These are phyloP conservation scores for Peronospora tabacina DNA, from an alignment of 352 stramenopile genomes.

Conservation along the genomic window DNA sequence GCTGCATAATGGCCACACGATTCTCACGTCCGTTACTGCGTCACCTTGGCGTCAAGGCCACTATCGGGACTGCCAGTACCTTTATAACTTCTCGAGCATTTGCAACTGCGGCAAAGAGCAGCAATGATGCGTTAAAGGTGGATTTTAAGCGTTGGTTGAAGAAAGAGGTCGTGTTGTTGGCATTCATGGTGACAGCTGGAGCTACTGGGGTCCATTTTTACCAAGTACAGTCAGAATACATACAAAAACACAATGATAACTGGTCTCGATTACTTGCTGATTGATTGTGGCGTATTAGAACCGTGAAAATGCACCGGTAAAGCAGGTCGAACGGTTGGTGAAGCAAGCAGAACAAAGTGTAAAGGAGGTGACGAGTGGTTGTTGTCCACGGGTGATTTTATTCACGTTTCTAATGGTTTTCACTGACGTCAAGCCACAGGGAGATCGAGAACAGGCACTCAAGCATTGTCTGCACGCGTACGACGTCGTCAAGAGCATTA, in stretches of 20 bases:
- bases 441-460: conserved; percentile 46
- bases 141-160: conserved; percentile 61
- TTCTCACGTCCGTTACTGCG: conserved; percentile 17
- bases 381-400: neutral
- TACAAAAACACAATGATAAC: neutral
- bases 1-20: conserved; percentile 15
- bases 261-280: too few relatives aligned
- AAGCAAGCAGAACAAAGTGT: conserved; percentile 43
- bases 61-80: neutral
- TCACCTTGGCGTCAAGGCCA: neutral
- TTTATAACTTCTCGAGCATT: conserved; percentile 8
- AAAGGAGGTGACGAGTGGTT: conserved; percentile 28
- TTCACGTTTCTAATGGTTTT: neutral
- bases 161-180: conserved; percentile 43
- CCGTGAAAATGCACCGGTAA: conserved; percentile 46
- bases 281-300: conserved; percentile 27
- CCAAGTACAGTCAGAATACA: conserved; percentile 28
- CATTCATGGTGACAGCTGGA: conserved; percentile 37
- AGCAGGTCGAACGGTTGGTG: conserved; percentile 45
- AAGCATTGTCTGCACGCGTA: conserved; percentile 66
- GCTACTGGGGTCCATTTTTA: conserved; percentile 58
- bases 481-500: conserved; percentile 53
- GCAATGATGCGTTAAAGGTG: conserved; percentile 44
- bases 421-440: conserved; percentile 11
- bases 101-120: conserved; percentile 14